Evolutionary conservation across 257 asterid species (phyloP), one percentile per base, ranked within the genome.

Genomic region (Leptodermis oblonga): DNA sequence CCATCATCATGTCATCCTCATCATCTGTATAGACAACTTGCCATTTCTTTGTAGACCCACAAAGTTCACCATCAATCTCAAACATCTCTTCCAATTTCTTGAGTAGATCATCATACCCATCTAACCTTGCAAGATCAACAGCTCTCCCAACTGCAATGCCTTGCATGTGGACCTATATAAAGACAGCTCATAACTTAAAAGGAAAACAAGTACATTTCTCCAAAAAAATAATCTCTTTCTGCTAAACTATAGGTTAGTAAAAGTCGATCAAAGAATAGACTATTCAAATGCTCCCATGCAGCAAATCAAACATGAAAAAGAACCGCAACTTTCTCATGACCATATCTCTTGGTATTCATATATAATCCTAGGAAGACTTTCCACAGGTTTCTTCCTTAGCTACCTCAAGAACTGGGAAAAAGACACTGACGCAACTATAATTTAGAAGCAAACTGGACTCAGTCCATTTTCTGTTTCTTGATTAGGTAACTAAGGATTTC

Each of bases 1-100:
- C 99, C 99, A 88, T 89, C 99, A 94, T 94, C 87, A 84, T 90
- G 86, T 94, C 99, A 62, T 89, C 96, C 81, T 94, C 99, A 63
- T 88, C 86, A 76, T 94, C 99, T 17, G 97, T 88, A 83, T 87
- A 94, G 70, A 94, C 95, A 39, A 94, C 99, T 83, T 87, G 92
- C 99, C 99, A 94, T 78, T 94, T 90, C 86, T 81, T 90, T 42
- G 83, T 70, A 52, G 87, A 72, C 63, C 95, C 96, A 34, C 82
- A 71, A 41, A 90, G 95, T 77, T 89, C 96, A 63, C 96, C 97
- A 25, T 58, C 79, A 62, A 90, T 89, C 78, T 94, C 99, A 68
- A 90, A 94, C 96, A 94, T 88, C 80, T 79, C 89, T 79, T 91
- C 99, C 52, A 94, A 79, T 78, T 94, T 94, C 80, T 79, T 85